Conservation (phyloP, 805 yeast species). For the Clavispora santaluciae region DNA sequence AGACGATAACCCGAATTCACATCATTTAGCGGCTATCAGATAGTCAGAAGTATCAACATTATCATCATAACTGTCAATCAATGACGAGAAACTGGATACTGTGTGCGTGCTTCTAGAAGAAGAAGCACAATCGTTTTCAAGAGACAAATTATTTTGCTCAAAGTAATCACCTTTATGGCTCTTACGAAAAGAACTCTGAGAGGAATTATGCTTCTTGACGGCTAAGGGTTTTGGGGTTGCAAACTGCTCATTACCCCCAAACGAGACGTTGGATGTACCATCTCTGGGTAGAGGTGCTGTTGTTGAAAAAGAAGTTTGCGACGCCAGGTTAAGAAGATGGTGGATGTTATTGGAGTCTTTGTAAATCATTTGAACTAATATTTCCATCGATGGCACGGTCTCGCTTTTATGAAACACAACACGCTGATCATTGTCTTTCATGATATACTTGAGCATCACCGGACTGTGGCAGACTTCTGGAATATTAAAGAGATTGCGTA, state of each 20-base stretch:
- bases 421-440: neutral
- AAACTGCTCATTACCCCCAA: neutral
- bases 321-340: neutral
- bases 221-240: neutral
- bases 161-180: neutral
- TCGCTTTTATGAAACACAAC: neutral
- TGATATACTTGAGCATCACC: constrained; percentile 7
- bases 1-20: neutral
- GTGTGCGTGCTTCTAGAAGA: constrained; percentile 20
- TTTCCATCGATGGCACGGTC: neutral
- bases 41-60: neutral
- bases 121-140: neutral
- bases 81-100: constrained; percentile 22
- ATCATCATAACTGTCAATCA: constrained; percentile 23
- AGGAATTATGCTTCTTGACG: neutral
- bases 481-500: constrained; percentile 17
- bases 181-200: neutral
- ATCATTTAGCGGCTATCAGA: neutral
- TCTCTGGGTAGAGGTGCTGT: constrained; percentile 11
- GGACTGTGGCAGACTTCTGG: constrained; percentile 1
- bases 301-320: constrained; percentile 6
- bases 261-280: neutral
- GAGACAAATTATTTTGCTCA: neutral
- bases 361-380: neutral
- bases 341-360: neutral